A percentile compares a stretch with the other conserved stretches of the same genome.
Conservation (phyloP, 768 basidiomycete genomes). For the Rhizopogon vesiculosus region DNA sequence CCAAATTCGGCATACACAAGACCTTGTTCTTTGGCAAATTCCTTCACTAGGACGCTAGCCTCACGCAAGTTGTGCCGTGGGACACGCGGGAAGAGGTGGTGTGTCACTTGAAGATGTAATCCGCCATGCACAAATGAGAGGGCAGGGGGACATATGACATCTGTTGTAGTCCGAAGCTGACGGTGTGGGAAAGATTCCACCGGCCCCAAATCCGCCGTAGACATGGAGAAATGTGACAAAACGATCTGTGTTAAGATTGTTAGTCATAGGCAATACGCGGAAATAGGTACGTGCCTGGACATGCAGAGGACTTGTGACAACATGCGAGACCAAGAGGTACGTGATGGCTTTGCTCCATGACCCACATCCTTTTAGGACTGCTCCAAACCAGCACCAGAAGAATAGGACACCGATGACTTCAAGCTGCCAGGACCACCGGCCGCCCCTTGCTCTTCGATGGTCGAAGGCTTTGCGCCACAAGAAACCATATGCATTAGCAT, state of each 20-base stretch:
- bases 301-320: conserved; percentile 86
- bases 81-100: conserved; percentile 93
- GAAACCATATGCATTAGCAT: conserved; percentile 78
- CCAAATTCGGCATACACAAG: conserved; percentile 89
- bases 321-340: conserved; percentile 83
- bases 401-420: conserved; percentile 74
- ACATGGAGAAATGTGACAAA: conserved; percentile 95
- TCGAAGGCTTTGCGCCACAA: conserved; percentile 64
- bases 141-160: conserved; percentile 82
- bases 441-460: conserved; percentile 59
- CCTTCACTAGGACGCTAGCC: conserved; percentile 81
- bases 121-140: conserved; percentile 94
- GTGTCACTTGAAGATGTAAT: conserved; percentile 95
- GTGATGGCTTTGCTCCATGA: conserved; percentile 62
- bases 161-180: conserved; percentile 95
- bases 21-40: conserved; percentile 81
- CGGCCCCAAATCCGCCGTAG: conserved; percentile 87
- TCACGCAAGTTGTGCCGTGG: conserved; percentile 88
- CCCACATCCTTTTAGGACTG: conserved; percentile 65
- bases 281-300: conserved; percentile 63
- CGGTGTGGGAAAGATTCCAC: conserved; percentile 89
- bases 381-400: conserved; percentile 88
- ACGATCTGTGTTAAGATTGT: conserved; percentile 58
- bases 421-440: conserved; percentile 71
- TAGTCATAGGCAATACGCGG: not conserved